These are phyloP conservation scores for Alternaria angustiovoidea DNA, from an alignment of 2,329 filamentous ascomycete species.

Conservation along the genomic window DNA sequence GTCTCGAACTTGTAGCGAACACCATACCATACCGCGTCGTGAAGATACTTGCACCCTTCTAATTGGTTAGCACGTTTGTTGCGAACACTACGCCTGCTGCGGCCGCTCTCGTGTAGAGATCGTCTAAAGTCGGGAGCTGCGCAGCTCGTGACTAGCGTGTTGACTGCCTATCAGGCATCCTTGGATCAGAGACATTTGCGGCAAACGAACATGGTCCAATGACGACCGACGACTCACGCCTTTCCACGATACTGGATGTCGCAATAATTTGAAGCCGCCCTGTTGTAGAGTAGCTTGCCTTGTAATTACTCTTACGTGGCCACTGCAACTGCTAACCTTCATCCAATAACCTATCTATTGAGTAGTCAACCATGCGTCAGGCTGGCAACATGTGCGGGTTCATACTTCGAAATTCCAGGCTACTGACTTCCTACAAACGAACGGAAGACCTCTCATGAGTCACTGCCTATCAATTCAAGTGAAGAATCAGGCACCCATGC, in stretches of 20 bases:
- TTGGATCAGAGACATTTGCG: background rate
- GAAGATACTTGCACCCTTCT: background rate
- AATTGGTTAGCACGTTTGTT: background rate
- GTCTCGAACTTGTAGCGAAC: background rate
- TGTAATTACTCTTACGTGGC: background rate
- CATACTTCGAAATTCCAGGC: background rate
- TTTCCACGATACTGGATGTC: background rate
- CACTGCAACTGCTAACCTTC: background rate
- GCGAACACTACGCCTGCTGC: background rate
- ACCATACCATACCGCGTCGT: background rate
- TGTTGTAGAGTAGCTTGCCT: background rate
- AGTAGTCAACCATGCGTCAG: background rate
- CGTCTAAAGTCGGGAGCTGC: background rate
- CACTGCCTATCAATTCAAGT: background rate
- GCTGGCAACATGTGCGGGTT: too few relatives aligned
- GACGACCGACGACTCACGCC: background rate
- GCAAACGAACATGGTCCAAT: background rate
- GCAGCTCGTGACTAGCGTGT: background rate
- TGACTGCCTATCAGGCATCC: background rate
- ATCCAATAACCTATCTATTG: background rate
- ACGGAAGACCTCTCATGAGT: background rate
- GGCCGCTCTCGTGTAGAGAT: background rate
- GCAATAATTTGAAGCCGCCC: background rate
- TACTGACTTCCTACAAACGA: background rate
- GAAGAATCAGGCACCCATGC: slow-evolving; percentile 10